These are phyloP conservation scores for Vigna hirtella DNA, from an alignment of 306 rosid genomes.

Conservation along the genomic window DNA sequence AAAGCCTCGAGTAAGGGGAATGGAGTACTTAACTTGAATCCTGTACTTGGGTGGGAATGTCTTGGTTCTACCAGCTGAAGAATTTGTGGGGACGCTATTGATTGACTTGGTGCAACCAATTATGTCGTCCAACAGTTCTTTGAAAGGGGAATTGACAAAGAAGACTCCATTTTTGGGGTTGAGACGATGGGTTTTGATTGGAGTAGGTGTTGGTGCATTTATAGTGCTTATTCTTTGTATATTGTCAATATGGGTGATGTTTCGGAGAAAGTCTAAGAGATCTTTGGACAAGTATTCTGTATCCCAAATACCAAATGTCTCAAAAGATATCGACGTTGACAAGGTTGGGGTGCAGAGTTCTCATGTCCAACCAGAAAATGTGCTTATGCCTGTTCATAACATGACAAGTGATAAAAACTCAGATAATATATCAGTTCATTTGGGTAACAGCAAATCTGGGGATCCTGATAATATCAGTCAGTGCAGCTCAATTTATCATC, in stretches of 20 bases:
- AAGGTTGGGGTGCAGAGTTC: conserved; percentile 69
- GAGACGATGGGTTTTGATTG: conserved; percentile 83
- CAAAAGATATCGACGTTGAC: conserved; percentile 89
- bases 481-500: conserved; percentile 81
- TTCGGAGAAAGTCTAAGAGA: conserved; percentile 80
- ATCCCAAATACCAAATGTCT: conserved; percentile 83
- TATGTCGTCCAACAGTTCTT: conserved; percentile 69
- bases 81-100: conserved; percentile 45
- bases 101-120: conserved; percentile 46
- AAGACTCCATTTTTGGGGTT: conserved; percentile 76
- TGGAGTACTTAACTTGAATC: conserved; percentile 50
- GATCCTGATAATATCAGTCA: conserved; percentile 83
- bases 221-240: conserved; percentile 78
- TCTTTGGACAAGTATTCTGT: conserved; percentile 60
- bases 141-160: conserved; percentile 75
- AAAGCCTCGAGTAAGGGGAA: conserved; percentile 40
- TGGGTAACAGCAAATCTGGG: conserved; percentile 67
- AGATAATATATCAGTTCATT: conserved; percentile 66
- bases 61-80: conserved; percentile 47
- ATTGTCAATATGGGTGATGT: conserved; percentile 81
- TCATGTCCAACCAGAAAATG: conserved; percentile 59
- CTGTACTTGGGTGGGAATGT: conserved; percentile 58
- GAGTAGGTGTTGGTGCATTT: conserved; percentile 85
- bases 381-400: conserved; percentile 57
- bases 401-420: conserved; percentile 67